Evolutionary conservation across 1,284 basidiomycete genomes (phyloP).

Genomic region (Irpex sp.): DNA sequence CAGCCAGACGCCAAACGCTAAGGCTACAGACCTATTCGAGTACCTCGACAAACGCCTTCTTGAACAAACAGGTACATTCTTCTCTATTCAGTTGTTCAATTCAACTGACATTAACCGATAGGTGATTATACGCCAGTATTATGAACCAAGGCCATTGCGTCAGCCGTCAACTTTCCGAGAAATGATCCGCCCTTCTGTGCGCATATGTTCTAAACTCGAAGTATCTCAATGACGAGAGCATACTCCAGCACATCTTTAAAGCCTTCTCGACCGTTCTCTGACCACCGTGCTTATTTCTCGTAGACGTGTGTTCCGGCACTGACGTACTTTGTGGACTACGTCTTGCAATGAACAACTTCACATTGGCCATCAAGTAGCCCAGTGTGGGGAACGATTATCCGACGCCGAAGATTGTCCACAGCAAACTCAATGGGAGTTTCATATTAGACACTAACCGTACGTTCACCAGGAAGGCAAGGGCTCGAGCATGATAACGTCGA

Average conservation of each 20-base stretch:
- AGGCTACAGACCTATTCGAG: no score
- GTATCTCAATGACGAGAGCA: neutral
- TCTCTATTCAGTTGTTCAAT: neutral
- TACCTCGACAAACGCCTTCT: neutral
- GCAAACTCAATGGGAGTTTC: neutral
- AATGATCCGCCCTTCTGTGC: neutral
- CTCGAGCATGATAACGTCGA: neutral
- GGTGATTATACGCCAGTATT: neutral
- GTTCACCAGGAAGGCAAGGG: neutral
- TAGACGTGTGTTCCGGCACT: neutral
- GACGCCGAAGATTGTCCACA: slow-evolving; percentile 1
- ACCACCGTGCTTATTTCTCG: neutral
- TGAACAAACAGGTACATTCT: neutral
- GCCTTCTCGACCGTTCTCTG: neutral
- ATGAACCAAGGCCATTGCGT: neutral
- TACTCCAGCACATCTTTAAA: neutral
- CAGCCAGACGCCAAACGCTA: no score
- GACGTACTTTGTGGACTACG: neutral
- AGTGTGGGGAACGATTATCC: neutral
- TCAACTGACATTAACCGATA: neutral
- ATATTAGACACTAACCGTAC: neutral
- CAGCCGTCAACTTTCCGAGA: neutral
- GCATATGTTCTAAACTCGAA: neutral
- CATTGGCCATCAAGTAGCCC: neutral
- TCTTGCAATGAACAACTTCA: neutral